Evolutionary conservation across 305 asterid genomes (phyloP), one percentile per base, ranked within the genome.

Genomic region (Andrographis paniculata): DNA sequence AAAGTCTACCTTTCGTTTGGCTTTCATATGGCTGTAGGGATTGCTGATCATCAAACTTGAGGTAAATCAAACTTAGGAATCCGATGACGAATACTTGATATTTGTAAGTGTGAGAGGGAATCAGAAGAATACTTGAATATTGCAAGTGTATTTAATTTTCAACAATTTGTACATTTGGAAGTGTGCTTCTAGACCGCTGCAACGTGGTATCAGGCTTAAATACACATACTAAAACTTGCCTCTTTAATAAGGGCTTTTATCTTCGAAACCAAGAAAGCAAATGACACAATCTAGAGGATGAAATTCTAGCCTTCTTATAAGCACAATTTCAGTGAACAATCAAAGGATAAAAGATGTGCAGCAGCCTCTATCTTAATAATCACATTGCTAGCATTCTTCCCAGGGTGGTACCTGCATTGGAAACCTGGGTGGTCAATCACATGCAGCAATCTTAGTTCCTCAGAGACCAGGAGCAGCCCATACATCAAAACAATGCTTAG

Each of bases 211-310:
- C 37, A 40, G 48, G 20, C 39, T 5, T 1, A 46, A 38, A 3
- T 14, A 42, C 11, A 35, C 37, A 31, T 21, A 14, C 37, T 42
- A 40, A 27, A 52, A 18, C 24, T 23, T 40, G 18, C 47, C 40
- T 57, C 20, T 27, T 17, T 17, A 35, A 0, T 17, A 42, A 27
- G 28, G 5, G 17, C 14, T 56, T 50, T 19, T 35, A 14, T 59
- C 14, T 53, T 28, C 44, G 20, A 27, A 24, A 41, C 41, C 45
- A 55, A 24, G 46, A n/a, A 30, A 15, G 22, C 2, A 14, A 28
- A 23, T 24, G 21, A 31, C 43, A 56, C 42, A 31, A 53, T 58
- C 63, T 55, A 48, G 53, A 59, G 28, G 33, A 35, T 48, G 19
- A 22, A 52, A 11, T 53, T 36, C 59, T 50, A 38, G 48, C 60